Evolutionary conservation across 495 filamentous ascomycete species (phyloP).

Genomic region (Penicillium paradoxum): DNA sequence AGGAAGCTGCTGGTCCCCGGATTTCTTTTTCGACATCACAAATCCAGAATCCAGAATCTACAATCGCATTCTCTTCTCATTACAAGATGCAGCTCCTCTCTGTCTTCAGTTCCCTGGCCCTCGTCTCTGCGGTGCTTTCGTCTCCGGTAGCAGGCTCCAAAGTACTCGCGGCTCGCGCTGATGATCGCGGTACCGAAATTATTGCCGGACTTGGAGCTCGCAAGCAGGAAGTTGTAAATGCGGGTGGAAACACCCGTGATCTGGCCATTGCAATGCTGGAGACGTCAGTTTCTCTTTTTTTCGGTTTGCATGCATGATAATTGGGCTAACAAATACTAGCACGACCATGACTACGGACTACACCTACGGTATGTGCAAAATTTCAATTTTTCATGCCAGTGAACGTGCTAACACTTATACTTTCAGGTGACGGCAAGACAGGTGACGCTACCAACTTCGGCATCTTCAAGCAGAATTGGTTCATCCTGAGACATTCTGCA

Average conservation of each 20-base stretch:
- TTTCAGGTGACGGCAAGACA: conserved; percentile 26
- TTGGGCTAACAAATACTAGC: conserved; percentile 3
- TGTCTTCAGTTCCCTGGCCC: conserved; percentile 4
- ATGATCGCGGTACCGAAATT: conserved; percentile 24
- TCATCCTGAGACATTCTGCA: conserved; percentile 29
- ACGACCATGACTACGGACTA: conserved; percentile 35
- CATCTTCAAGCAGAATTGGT: conserved; percentile 40
- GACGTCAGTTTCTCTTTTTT: conserved; percentile 16
- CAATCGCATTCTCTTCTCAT: neutral
- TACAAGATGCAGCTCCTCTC: conserved; percentile 6
- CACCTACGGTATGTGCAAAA: conserved; percentile 24
- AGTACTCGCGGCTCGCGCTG: conserved; percentile 16
- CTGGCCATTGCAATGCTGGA: conserved; percentile 43
- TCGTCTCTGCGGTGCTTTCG: conserved; percentile 6
- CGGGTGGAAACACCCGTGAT: conserved; percentile 36
- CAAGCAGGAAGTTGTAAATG: conserved; percentile 27
- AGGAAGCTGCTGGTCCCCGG: neutral
- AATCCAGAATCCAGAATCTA: neutral
- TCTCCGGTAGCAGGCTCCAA: conserved; percentile 1
- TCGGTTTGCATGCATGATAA: neutral
- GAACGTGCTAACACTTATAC: neutral
- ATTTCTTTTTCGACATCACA: neutral
- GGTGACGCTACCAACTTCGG: conserved; percentile 30
- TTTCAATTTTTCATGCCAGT: neutral
- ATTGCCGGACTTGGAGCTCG: conserved; percentile 30